These are phyloP conservation scores for Scenedesmus sp. DNA, from an alignment of 163 green algal species.

Conservation along the genomic window DNA sequence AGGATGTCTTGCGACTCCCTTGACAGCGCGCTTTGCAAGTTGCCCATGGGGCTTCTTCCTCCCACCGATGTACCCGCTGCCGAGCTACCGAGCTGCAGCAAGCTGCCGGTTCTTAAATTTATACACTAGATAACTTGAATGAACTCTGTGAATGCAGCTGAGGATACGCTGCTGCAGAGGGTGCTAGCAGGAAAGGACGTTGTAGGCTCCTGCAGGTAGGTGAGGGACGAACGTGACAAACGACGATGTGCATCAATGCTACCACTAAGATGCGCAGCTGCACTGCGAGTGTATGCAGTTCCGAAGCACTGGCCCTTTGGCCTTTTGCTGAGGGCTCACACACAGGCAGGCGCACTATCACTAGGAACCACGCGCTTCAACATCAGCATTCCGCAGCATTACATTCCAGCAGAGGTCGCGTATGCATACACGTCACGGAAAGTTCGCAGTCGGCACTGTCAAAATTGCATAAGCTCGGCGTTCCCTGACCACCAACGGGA, in stretches of 20 bases:
- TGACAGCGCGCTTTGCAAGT: constrained; percentile 9
- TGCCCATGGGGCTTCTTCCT: constrained; percentile 13
- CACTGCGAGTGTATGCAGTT: not conserved
- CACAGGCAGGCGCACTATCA: not conserved
- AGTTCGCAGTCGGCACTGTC: not conserved
- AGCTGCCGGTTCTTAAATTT: not conserved
- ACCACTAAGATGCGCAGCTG: not conserved
- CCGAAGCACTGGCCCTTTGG: not conserved
- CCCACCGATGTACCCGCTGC: constrained; percentile 1
- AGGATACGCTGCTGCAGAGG: not conserved
- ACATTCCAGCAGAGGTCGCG: not conserved
- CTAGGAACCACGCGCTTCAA: not conserved
- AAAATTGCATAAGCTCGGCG: not conserved
- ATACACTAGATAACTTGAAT: not conserved
- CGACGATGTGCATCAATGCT: not conserved
- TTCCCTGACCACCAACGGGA: not conserved
- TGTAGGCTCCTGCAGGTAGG: not conserved
- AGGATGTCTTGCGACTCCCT: constrained; percentile 7
- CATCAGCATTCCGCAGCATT: no score
- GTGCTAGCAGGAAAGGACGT: not conserved
- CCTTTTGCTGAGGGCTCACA: not conserved
- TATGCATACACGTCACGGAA: not conserved
- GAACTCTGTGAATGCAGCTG: not conserved
- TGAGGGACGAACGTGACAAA: not conserved
- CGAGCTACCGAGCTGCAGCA: not conserved